phyloP scores from a whole-genome alignment of 2,329 filamentous ascomycete species.

The Fusarium xylarioides region DNA sequence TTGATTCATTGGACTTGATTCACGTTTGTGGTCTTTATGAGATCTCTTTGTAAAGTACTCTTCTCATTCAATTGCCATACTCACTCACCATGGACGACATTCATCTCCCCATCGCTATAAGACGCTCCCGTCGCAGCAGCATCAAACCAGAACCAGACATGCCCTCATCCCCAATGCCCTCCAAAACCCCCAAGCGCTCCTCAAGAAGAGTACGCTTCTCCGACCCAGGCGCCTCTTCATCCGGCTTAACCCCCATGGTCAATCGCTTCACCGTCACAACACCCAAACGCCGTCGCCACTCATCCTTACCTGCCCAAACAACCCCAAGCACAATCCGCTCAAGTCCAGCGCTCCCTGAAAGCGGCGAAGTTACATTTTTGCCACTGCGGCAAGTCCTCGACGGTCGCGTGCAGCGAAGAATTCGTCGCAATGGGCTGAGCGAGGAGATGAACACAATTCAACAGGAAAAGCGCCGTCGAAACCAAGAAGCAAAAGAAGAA shows the following conservation, averaged over 20 bases:
- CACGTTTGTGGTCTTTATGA: neutral
- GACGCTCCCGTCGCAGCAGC: constrained; percentile 61
- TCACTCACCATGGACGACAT: constrained; percentile 47
- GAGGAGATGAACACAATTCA: constrained; percentile 66
- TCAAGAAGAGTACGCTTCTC: constrained; percentile 66
- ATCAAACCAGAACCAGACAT: constrained; percentile 41
- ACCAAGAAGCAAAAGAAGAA: constrained; percentile 54
- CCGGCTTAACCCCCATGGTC: constrained; percentile 68
- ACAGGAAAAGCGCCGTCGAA: constrained; percentile 55
- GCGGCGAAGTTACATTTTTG: constrained; percentile 54
- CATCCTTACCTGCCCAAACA: constrained; percentile 52
- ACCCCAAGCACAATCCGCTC: constrained; percentile 28
- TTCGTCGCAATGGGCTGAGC: constrained; percentile 64
- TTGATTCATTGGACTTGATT: neutral
- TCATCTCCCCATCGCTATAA: constrained; percentile 64
- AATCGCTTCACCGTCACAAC: constrained; percentile 58
- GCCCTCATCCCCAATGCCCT: constrained; percentile 17
- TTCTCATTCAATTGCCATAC: neutral
- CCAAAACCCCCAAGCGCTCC: constrained; percentile 44
- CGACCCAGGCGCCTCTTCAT: constrained; percentile 59
- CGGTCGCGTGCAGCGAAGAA: constrained; percentile 65
- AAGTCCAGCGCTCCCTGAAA: constrained; percentile 38
- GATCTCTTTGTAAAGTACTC: neutral
- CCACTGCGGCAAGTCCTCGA: constrained; percentile 63
- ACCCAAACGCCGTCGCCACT: constrained; percentile 54